Base-by-base conservation (phyloP, 176 grass and related monocot genomes). In the Hordeum marinum region DNA sequence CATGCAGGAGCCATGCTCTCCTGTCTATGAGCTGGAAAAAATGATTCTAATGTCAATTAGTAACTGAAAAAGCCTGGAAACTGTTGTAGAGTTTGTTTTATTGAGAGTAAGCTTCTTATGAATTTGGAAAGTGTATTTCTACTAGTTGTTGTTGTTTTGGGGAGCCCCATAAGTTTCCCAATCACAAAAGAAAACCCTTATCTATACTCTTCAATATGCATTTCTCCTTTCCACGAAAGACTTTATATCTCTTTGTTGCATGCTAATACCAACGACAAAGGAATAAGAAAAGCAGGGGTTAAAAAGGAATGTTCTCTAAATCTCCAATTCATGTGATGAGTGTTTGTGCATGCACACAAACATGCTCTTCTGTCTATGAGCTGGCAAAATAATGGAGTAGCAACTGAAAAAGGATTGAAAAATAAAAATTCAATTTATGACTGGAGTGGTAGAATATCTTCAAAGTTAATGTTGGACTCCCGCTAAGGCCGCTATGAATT, bases 31-130 rank as follows among this genome's bases (percentile, higher is more conserved):
- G 63, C 20, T 64, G 71, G 81, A 73, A 64, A 68, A 80, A 20
- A 36, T 17, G 46, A 0, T 52, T 52, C 48, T 52, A 18, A 52
- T 52, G 48, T 15, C 2, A 6, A 41, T 8, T 62, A 34, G 55
- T 79, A 89, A 84, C 68, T 27, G 63, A 59, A 35, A 4, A 55
- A 77, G n/a, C 31, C 20, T 21, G 5, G 41, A 76, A 67, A n/a
- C 60, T 54, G 39, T 54, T 36, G 20, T 59, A n/a, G 20, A 23
- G 9, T 59, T 59, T 59, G 20, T 59, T 59, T 59, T 59, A 34
- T 59, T 9, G 21, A 59, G 21, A 59, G 29, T n/a, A 59, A 34
- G 4, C 32, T 34, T 34, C 32, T 34, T 34, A 4, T 34, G 32
- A 34, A 34, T 34, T 34, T 34, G 32, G 32, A 34, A 34, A 34